A percentile compares a stretch with the other conserved stretches of the same genome.
Evolutionary conservation across 345 rosid genomes (phyloP).

Genomic region (Arabis alpina): DNA sequence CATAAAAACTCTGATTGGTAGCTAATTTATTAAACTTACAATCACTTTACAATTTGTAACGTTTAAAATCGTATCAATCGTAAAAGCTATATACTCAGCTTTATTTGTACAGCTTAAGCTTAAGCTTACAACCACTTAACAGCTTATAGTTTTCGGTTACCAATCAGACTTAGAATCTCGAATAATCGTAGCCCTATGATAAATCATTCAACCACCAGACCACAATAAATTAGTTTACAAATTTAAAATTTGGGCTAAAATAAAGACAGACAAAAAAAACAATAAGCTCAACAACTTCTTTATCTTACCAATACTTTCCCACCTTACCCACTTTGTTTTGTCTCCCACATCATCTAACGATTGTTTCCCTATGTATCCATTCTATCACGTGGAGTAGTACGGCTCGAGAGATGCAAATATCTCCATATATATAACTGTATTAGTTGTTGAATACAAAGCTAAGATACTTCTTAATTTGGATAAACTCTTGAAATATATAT

Average conservation of each 20-base stretch:
- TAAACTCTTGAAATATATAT: background rate
- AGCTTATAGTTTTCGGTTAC: too few relatives aligned
- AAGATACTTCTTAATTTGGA: background rate
- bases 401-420: background rate
- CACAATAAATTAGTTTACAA: background rate
- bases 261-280: slow-evolving; percentile 27
- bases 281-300: slow-evolving; percentile 27
- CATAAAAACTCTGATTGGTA: too few relatives aligned
- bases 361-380: background rate
- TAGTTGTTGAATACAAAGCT: background rate
- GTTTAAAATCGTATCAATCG: too few relatives aligned
- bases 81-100: too few relatives aligned
- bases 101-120: too few relatives aligned
- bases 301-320: slow-evolving; percentile 33
- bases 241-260: background rate
- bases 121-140: too few relatives aligned
- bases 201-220: too few relatives aligned
- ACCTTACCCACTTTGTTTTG: slow-evolving; percentile 45
- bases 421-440: background rate
- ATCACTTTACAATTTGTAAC: too few relatives aligned
- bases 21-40: too few relatives aligned
- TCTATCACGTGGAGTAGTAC: slow-evolving; percentile 19
- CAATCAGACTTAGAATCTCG: too few relatives aligned
- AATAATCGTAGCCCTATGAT: too few relatives aligned
- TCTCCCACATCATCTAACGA: slow-evolving; percentile 10